Percentiles rank a stretch among this genome's conserved stretches.
phyloP scores from a whole-genome alignment of 768 basidiomycete genomes.

The Boletus subparvulus region DNA sequence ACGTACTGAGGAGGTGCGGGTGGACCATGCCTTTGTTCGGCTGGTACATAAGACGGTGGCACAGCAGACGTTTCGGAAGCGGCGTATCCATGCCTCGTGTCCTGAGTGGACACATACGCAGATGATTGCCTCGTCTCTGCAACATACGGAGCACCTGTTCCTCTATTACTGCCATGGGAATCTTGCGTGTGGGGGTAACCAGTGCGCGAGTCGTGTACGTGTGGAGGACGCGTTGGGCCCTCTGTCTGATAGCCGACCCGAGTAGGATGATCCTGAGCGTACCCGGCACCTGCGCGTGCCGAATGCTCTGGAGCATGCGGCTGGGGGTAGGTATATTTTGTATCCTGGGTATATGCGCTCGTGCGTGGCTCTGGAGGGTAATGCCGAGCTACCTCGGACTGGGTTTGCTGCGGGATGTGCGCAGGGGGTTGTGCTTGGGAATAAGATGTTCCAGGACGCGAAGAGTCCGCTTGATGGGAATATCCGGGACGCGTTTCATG shows the following conservation, averaged over 20 bases:
- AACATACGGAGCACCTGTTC: conserved; percentile 3
- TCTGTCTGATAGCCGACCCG: conserved; percentile 18
- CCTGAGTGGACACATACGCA: conserved; percentile 18
- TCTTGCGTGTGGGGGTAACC: conserved; percentile 20
- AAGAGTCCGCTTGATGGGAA: conserved; percentile 19
- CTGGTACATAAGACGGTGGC: conserved; percentile 13
- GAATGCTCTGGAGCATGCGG: conserved; percentile 18
- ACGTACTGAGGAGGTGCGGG: conserved; percentile 16
- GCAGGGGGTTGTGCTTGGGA: conserved; percentile 12
- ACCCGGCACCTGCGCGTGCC: conserved; percentile 13
- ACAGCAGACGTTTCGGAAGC: conserved; percentile 15
- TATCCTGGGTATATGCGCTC: conserved; percentile 23
- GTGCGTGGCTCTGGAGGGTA: conserved; percentile 21
- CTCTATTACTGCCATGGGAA: conserved; percentile 12
- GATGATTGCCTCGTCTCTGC: conserved; percentile 24
- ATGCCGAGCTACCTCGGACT: conserved; percentile 17
- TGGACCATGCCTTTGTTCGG: conserved; percentile 22
- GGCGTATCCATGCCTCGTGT: conserved; percentile 22
- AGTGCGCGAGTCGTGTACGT: conserved; percentile 20
- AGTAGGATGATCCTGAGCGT: conserved; percentile 14
- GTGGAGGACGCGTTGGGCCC: conserved; percentile 12
- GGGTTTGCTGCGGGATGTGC: conserved; percentile 11
- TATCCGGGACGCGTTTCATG: conserved; percentile 24
- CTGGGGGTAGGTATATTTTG: conserved; percentile 24
- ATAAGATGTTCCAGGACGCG: conserved; percentile 24